Evolutionary conservation across 768 basidiomycete genomes (phyloP).

Genomic region (Suillus subluteus): DNA sequence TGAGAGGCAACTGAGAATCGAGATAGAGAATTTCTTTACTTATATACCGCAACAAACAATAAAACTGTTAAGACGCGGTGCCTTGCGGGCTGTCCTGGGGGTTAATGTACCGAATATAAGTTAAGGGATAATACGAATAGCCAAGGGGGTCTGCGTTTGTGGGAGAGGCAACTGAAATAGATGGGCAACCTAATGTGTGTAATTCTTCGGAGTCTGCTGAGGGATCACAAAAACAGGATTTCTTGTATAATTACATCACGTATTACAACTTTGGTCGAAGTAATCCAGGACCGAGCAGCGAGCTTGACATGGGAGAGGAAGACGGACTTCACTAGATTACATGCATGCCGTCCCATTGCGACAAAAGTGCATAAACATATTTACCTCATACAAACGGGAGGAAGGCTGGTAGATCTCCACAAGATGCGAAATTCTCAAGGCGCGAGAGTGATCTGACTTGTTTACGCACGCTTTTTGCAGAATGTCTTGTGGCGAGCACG

Average conservation of each 20-base stretch:
- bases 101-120: too few species aligned
- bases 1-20: too few species aligned
- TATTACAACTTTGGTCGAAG: neutral
- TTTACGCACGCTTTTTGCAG: conserved; percentile 22
- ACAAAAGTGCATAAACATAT: neutral
- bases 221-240: neutral
- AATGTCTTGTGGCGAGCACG: conserved; percentile 32
- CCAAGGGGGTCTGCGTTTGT: too few species aligned
- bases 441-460: neutral
- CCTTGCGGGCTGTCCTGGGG: too few species aligned
- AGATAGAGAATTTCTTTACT: too few species aligned
- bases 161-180: too few species aligned
- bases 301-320: neutral
- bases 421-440: neutral
- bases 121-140: too few species aligned
- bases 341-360: neutral
- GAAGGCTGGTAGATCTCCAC: neutral
- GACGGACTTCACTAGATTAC: neutral
- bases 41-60: too few species aligned
- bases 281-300: neutral
- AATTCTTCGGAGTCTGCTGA: neutral
- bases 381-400: neutral
- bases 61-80: too few species aligned
- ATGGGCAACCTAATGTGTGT: neutral
- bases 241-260: neutral